Evolutionary conservation across 2,329 filamentous ascomycete genomes (phyloP).

Genomic region (Fusarium abutilonis): DNA sequence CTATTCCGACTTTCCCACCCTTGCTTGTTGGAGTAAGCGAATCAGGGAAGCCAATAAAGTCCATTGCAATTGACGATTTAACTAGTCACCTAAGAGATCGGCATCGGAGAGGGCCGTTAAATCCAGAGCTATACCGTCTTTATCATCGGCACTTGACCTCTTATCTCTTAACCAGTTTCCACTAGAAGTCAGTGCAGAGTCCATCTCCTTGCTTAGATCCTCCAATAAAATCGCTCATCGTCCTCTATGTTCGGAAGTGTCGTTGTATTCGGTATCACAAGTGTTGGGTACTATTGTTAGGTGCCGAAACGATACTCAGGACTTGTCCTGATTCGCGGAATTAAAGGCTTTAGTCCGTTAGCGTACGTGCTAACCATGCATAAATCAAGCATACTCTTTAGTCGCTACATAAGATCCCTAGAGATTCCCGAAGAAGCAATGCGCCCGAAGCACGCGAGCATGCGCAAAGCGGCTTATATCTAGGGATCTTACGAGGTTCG

Average conservation of each 20-base stretch:
- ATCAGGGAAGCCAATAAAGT: too few species aligned
- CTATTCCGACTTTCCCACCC: too few species aligned
- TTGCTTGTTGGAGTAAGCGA: too few species aligned
- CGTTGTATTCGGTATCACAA: conserved; percentile 18
- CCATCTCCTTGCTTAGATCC: conserved; percentile 6
- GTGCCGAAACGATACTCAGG: conserved; percentile 19
- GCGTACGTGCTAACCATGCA: conserved; percentile 24
- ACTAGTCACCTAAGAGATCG: too few species aligned
- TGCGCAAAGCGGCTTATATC: not conserved
- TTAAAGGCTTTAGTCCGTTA: conserved; percentile 4
- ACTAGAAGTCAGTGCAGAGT: not conserved
- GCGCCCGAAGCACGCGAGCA: conserved; percentile 26
- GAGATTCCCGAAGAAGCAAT: conserved; percentile 28
- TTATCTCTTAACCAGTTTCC: not conserved
- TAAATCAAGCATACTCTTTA: conserved; percentile 32
- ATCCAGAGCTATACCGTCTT: not conserved
- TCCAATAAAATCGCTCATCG: conserved; percentile 7
- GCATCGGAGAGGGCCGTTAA: too few species aligned
- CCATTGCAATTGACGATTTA: too few species aligned
- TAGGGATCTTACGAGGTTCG: conserved; percentile 18
- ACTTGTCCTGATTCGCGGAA: conserved; percentile 23
- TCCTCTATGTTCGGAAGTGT: conserved; percentile 1
- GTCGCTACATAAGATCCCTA: conserved; percentile 28
- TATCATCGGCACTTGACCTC: not conserved
- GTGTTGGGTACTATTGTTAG: not conserved